Percentiles rank a stretch among this genome's conserved stretches.
Conservation (phyloP, 345 rosid species). For the Jatropha curcas region DNA sequence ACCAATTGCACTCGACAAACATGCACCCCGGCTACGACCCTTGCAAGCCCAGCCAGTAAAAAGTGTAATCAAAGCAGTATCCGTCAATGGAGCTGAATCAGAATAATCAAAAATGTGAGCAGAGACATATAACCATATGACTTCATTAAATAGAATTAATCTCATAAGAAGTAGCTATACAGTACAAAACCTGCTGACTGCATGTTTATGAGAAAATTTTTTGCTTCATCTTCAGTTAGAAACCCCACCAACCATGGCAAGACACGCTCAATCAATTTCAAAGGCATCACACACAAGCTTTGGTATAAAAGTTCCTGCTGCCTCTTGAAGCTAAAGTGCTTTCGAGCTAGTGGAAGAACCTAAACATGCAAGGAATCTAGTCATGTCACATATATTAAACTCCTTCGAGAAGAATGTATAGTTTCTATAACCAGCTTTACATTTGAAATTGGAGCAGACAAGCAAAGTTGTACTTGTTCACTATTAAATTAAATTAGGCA, state of each 20-base stretch:
- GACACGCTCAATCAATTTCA: conserved; percentile 82
- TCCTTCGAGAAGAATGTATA: conserved; percentile 2
- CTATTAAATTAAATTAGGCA: conserved; percentile 10
- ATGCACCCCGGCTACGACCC: conserved; percentile 62
- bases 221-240: conserved; percentile 68
- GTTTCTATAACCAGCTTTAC: neutral
- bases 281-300: conserved; percentile 85
- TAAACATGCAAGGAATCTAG: conserved; percentile 37
- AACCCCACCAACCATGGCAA: conserved; percentile 86
- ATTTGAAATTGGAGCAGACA: conserved; percentile 7
- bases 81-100: conserved; percentile 64
- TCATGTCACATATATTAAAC: neutral
- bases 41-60: conserved; percentile 97
- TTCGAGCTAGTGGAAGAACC: conserved; percentile 87
- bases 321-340: conserved; percentile 65
- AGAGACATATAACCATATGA: conserved; percentile 8
- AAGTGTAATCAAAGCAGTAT: conserved; percentile 73
- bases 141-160: neutral
- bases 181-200: conserved; percentile 64
- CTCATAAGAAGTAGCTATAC: conserved; percentile 3
- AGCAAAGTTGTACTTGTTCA: conserved; percentile 2
- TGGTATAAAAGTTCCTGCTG: conserved; percentile 83
- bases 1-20: conserved; percentile 58
- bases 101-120: conserved; percentile 17
- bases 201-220: conserved; percentile 66